phyloP scores from a whole-genome alignment of 768 basidiomycete species.

The Mycena haematopus region DNA sequence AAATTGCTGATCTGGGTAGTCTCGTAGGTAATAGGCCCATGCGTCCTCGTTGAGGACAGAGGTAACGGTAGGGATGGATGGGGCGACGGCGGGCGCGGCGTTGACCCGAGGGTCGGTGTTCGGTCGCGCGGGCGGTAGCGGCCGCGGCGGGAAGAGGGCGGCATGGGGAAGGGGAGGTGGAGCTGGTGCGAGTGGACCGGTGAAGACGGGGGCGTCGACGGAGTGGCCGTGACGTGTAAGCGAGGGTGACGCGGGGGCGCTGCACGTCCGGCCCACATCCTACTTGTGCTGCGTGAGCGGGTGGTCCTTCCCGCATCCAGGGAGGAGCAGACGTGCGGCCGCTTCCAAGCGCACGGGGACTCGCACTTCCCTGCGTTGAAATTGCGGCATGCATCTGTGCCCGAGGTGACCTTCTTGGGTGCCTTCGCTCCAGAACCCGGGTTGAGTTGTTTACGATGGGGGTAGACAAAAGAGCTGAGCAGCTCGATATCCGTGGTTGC shows the following conservation, averaged over 20 bases:
- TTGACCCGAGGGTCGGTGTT: background rate
- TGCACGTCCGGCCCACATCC: background rate
- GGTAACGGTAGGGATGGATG: background rate
- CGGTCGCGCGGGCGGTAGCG: background rate
- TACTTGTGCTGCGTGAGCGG: background rate
- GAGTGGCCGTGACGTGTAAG: background rate
- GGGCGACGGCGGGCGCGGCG: background rate
- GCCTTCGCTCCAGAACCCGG: too few relatives aligned
- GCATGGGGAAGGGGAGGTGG: background rate
- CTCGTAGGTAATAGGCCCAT: slow-evolving; percentile 33
- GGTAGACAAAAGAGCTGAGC: background rate
- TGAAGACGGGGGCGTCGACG: background rate
- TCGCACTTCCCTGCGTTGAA: background rate
- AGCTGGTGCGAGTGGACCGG: background rate
- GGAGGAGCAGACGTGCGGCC: background rate
- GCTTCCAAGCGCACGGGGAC: background rate
- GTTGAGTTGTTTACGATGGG: background rate
- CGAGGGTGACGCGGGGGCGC: too few relatives aligned
- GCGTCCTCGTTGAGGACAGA: slow-evolving; percentile 5
- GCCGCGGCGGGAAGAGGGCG: background rate
- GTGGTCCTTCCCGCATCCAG: background rate
- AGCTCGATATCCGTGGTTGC: background rate
- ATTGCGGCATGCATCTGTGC: background rate
- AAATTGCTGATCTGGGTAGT: slow-evolving; percentile 35
- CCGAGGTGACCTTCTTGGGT: too few relatives aligned